Conservation (phyloP, 2,329 filamentous ascomycete species). For the Colletotrichum salicis region DNA sequence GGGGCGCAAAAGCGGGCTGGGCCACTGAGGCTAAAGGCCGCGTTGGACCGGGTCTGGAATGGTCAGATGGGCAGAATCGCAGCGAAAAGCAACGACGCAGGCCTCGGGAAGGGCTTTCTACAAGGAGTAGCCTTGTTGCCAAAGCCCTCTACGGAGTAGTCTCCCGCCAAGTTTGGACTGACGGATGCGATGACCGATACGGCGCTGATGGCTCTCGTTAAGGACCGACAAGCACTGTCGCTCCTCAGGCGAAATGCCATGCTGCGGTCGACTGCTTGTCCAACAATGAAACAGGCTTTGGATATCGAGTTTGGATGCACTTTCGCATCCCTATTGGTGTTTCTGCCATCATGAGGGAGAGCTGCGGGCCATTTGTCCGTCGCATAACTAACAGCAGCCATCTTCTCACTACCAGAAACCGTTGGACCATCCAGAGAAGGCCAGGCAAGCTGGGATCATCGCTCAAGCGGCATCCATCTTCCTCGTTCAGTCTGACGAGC, state of each 20-base stretch:
- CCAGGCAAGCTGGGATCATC: conserved; percentile 30
- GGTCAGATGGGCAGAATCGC: conserved; percentile 26
- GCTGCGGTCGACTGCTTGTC: background rate
- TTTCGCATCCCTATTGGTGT: conserved; percentile 23
- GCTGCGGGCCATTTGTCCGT: conserved; percentile 9
- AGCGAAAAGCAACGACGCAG: conserved; percentile 28
- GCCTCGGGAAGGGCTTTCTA: conserved; percentile 4
- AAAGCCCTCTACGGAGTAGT: background rate
- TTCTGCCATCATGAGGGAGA: conserved; percentile 10
- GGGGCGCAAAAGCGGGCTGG: conserved; percentile 17
- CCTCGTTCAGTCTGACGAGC: background rate
- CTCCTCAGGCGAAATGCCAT: background rate
- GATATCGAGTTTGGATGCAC: conserved; percentile 7
- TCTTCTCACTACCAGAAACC: conserved; percentile 19
- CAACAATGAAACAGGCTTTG: conserved; percentile 34
- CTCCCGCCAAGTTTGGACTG: background rate
- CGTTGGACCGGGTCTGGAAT: conserved; percentile 27
- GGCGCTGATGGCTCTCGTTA: conserved; percentile 23
- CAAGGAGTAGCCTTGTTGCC: conserved; percentile 34
- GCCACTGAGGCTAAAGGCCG: conserved; percentile 13
- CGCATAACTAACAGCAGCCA: conserved; percentile 23
- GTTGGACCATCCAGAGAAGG: background rate
- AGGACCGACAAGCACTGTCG: background rate
- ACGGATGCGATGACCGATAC: conserved; percentile 11
- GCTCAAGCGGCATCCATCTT: conserved; percentile 30